A percentile compares a stretch with the other conserved stretches of the same genome.
Evolutionary conservation across 768 basidiomycete genomes (phyloP).

Genomic region (Rhodotorula toruloides): DNA sequence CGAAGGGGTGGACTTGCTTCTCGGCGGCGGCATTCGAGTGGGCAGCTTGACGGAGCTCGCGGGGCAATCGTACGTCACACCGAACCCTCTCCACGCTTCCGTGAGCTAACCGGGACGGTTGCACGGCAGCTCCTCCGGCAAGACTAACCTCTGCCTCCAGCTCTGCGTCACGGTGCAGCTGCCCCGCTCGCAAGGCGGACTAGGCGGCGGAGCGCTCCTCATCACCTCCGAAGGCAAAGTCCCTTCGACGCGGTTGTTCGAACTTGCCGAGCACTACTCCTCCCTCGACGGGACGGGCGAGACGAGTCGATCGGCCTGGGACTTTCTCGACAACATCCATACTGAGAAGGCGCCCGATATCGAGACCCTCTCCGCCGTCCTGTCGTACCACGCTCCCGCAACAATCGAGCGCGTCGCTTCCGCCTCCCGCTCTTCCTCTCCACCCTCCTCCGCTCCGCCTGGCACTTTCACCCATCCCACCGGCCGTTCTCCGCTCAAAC

Average conservation of each 20-base stretch:
- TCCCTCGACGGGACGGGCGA: conserved; percentile 14
- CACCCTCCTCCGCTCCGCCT: conserved; percentile 58
- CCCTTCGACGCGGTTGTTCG: conserved; percentile 59
- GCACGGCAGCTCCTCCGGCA: conserved; percentile 73
- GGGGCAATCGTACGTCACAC: conserved; percentile 14
- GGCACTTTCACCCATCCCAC: conserved; percentile 51
- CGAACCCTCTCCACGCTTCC: neutral
- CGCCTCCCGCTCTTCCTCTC: conserved; percentile 51
- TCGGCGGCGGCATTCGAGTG: conserved; percentile 29
- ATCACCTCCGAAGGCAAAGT: conserved; percentile 67
- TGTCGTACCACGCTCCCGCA: conserved; percentile 47
- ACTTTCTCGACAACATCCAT: conserved; percentile 51
- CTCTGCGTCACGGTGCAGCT: conserved; percentile 73
- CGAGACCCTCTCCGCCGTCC: conserved; percentile 47
- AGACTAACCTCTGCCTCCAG: conserved; percentile 86
- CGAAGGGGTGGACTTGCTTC: conserved; percentile 4
- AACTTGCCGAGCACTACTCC: conserved; percentile 36
- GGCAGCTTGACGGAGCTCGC: conserved; percentile 19
- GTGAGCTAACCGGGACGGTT: too few relatives aligned
- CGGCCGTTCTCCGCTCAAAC: conserved; percentile 56
- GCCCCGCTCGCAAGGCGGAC: conserved; percentile 56
- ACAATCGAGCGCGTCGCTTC: conserved; percentile 41
- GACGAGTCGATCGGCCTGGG: conserved; percentile 19
- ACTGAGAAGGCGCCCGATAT: conserved; percentile 53
- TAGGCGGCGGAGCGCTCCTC: conserved; percentile 67